phyloP scores from a whole-genome alignment of 495 filamentous ascomycete genomes.

The Margaritispora aquatica region DNA sequence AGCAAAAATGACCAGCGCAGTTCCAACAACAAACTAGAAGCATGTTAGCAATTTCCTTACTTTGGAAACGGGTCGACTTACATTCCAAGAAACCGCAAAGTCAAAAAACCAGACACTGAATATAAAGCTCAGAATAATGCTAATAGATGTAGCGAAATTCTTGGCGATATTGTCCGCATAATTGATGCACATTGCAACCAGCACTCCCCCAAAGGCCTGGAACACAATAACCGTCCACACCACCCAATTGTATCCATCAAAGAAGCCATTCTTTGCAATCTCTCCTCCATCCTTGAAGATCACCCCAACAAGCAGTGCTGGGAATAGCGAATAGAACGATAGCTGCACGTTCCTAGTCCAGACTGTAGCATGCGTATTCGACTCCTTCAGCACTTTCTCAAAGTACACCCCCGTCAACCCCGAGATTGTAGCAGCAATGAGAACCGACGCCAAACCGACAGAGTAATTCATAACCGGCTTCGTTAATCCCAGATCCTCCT shows the following conservation, averaged over 20 bases:
- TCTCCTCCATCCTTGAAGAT: constrained; percentile 78
- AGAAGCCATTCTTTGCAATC: constrained; percentile 80
- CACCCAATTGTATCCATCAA: constrained; percentile 85
- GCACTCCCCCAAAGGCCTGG: constrained; percentile 77
- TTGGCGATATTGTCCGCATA: constrained; percentile 85
- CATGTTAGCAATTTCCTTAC: not conserved
- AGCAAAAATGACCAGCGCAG: constrained; percentile 66
- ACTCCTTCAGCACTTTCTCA: constrained; percentile 89
- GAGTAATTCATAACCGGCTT: constrained; percentile 64
- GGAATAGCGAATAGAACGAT: constrained; percentile 84
- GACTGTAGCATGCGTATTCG: constrained; percentile 58
- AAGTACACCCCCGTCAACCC: constrained; percentile 87
- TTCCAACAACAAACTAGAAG: constrained; percentile 72
- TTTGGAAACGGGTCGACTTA: constrained; percentile 39
- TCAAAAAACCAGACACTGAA: constrained; percentile 83
- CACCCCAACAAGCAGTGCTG: constrained; percentile 79
- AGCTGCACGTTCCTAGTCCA: constrained; percentile 96
- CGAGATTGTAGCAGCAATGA: constrained; percentile 70
- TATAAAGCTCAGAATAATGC: constrained; percentile 76
- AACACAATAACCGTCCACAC: constrained; percentile 82
- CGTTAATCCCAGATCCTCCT: constrained; percentile 64
- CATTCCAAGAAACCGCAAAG: constrained; percentile 60
- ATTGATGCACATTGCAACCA: constrained; percentile 78
- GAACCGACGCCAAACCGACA: constrained; percentile 71
- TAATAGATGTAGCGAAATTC: constrained; percentile 87